Base-by-base conservation (phyloP, 2,329 filamentous ascomycete genomes). In the Pyricularia pennisetigena region DNA sequence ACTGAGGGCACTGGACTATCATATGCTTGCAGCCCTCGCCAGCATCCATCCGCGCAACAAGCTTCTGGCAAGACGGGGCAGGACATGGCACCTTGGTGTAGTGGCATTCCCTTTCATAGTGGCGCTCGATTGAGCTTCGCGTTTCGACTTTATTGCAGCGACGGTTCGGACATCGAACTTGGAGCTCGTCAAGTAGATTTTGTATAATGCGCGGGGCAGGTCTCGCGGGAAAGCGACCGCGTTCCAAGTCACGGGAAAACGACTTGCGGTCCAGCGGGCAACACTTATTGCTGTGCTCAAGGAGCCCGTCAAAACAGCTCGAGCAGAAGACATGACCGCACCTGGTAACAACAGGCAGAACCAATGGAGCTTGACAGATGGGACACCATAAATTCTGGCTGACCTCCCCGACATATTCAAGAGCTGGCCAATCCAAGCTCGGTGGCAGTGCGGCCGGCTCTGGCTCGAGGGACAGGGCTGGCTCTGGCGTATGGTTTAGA, bases 291-390 rank as follows among this genome's bases (percentile, higher is more conserved):
- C 78, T 80, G 41, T 79, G 74, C 67, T 77, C 75, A 67, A 81
- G 77, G 8, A 82, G 79, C 69, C 80, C 78, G 63, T 77, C 72
- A 29, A 89, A 78, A 73, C 88, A 90, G 4, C 79, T 79, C 67
- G 83, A 82, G 73, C 88, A 90, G 74, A 90, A 90, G 14, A 86
- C 87, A 74, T 90, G 88, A 69, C 88, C 85, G 76, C 88, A 90
- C 14, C 71, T 72, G 0, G 87, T 89, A 61, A 87, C 87, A 65
- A 87, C 80, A 0, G 88, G 87, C 16, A 84, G 80, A 65, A 89
- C 78, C 61, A 90, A 81, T 3, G 88, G 84, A 12, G 86, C 82
- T 72, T 85, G 85, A 77, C 88, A 90, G 65, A 79, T 76, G 20
- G 76, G 75, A 68, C 77, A 79, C 59, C 76, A 70, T n/a, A 79